Conservation (phyloP, 805 yeast species). For the Jamesozyma lodderae region DNA sequence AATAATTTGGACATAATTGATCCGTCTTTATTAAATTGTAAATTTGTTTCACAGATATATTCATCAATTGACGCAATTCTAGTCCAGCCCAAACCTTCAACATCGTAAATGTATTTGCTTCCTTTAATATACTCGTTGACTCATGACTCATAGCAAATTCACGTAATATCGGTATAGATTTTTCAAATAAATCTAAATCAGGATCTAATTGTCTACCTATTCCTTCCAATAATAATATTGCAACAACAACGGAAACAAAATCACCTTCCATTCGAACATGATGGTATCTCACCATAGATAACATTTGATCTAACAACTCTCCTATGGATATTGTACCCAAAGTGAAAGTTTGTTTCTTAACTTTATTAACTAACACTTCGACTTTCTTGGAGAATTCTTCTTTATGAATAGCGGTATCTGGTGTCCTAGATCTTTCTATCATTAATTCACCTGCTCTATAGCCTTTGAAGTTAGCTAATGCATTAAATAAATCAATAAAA, state of each 20-base stretch:
- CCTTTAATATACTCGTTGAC: constrained; percentile 45
- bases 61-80: constrained; percentile 80
- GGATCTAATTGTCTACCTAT: constrained; percentile 93
- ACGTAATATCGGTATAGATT: constrained; percentile 79
- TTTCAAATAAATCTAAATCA: constrained; percentile 85
- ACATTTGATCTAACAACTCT: constrained; percentile 76
- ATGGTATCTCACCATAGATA: constrained; percentile 84
- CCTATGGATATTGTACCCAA: constrained; percentile 89
- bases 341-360: constrained; percentile 83
- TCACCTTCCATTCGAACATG: constrained; percentile 98
- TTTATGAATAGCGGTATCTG: constrained; percentile 77
- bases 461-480: constrained; percentile 88
- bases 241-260: constrained; percentile 90
- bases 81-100: constrained; percentile 83
- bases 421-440: constrained; percentile 92
- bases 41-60: constrained; percentile 70
- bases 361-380: constrained; percentile 68
- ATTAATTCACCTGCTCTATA: constrained; percentile 89
- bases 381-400: constrained; percentile 85
- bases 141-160: constrained; percentile 61
- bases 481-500: constrained; percentile 80
- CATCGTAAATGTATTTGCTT: constrained; percentile 65
- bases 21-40: constrained; percentile 52
- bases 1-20: constrained; percentile 56
- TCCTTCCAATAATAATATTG: constrained; percentile 85